Percentiles rank a stretch among this genome's conserved stretches.
Evolutionary conservation across 2,329 filamentous ascomycete genomes (phyloP).

Genomic region (Chaetomium sp.): DNA sequence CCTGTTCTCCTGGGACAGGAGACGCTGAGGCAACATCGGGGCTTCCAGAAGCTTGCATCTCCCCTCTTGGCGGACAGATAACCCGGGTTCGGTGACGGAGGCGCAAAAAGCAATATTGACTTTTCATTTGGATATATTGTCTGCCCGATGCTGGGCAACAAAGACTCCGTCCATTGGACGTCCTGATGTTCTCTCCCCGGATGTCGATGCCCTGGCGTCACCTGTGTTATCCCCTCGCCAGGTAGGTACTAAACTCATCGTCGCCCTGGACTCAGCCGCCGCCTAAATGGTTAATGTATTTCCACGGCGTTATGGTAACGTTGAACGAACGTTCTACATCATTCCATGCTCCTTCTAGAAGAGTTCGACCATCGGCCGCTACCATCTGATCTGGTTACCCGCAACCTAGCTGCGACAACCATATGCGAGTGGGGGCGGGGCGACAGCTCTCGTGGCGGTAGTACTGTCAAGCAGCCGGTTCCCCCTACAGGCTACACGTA

Average conservation of each 20-base stretch:
- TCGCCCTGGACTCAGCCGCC: not conserved
- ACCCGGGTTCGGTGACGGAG: not conserved
- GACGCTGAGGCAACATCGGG: not conserved
- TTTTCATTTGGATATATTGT: constrained; percentile 3
- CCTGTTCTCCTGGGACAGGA: not conserved
- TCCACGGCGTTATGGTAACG: not conserved
- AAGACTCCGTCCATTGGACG: not conserved
- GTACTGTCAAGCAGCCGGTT: not conserved
- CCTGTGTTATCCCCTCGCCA: too few species aligned
- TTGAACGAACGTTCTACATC: not conserved
- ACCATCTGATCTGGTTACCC: not conserved
- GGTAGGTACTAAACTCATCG: not conserved
- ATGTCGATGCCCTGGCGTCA: too few species aligned
- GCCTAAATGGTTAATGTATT: constrained; percentile 1
- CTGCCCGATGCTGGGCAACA: not conserved
- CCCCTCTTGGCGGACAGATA: not conserved
- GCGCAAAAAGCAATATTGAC: not conserved
- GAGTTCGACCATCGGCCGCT: not conserved
- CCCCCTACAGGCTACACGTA: too few species aligned
- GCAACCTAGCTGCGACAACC: not conserved
- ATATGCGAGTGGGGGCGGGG: not conserved
- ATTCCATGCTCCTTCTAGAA: not conserved
- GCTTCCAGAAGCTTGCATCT: not conserved
- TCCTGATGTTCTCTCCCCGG: not conserved
- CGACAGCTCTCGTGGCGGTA: not conserved